phyloP scores from a whole-genome alignment of 352 stramenopile species.

The Globisporangium heterothallicum region DNA sequence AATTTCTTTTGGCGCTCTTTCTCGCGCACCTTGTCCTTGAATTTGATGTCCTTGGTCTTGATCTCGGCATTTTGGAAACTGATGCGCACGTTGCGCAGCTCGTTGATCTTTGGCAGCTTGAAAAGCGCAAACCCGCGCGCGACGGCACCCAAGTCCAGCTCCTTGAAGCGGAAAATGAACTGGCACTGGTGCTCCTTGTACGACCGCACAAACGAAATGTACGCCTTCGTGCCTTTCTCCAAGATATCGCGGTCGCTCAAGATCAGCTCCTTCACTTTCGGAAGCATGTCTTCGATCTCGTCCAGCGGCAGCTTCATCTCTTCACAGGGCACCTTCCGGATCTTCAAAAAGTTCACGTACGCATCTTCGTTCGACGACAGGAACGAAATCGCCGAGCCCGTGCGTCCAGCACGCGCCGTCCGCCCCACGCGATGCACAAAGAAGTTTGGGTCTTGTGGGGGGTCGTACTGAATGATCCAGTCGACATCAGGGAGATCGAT shows the following conservation, averaged over 20 bases:
- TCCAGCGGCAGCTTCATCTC: slow-evolving; percentile 67
- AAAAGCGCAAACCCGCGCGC: slow-evolving; percentile 84
- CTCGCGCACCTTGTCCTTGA: slow-evolving; percentile 95
- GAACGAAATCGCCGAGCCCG: slow-evolving; percentile 93
- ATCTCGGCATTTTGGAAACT: slow-evolving; percentile 83
- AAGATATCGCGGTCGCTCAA: slow-evolving; percentile 95
- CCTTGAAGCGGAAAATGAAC: slow-evolving; percentile 98
- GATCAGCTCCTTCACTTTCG: slow-evolving; percentile 85
- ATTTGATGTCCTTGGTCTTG: slow-evolving; percentile 91
- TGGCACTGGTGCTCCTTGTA: slow-evolving; percentile 99
- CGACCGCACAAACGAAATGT: slow-evolving; percentile 97
- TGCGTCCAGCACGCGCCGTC: slow-evolving; percentile 93
- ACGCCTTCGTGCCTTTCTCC: slow-evolving; percentile 98
- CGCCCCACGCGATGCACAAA: slow-evolving; percentile 98
- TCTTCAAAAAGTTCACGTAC: slow-evolving; percentile 96
- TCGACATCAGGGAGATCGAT: slow-evolving; percentile 98
- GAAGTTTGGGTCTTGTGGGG: slow-evolving; percentile 96
- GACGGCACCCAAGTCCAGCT: slow-evolving; percentile 92
- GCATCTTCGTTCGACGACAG: slow-evolving; percentile 95
- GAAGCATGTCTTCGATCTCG: slow-evolving; percentile 77
- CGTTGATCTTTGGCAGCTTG: slow-evolving; percentile 85
- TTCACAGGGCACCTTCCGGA: slow-evolving; percentile 90
- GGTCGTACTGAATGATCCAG: slow-evolving; percentile 99
- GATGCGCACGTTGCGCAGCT: slow-evolving; percentile 75
- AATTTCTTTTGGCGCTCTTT: slow-evolving; percentile 95